Conservation (phyloP, 495 filamentous ascomycete species). For the Penicillium tannophilum region DNA sequence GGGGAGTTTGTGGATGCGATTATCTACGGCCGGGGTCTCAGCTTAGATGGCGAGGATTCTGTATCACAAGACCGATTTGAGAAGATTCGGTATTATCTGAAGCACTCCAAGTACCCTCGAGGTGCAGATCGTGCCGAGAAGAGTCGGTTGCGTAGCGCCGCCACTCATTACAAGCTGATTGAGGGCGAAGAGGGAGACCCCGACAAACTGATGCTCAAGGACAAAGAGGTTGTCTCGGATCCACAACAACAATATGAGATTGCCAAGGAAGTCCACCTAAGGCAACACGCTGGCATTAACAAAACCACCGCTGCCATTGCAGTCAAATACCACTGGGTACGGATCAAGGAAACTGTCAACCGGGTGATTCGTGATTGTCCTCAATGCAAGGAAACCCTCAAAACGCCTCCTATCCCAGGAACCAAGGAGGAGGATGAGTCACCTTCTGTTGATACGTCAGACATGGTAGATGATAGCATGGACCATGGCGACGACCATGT, state of each 20-base stretch:
- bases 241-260: slow-evolving; percentile 92
- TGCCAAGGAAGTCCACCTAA: slow-evolving; percentile 70
- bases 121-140: slow-evolving; percentile 96
- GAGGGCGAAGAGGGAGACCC: slow-evolving; percentile 49
- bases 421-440: slow-evolving; percentile 32
- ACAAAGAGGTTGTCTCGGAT: slow-evolving; percentile 95
- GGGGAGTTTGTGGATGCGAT: slow-evolving; percentile 89
- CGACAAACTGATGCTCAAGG: slow-evolving; percentile 92
- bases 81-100: slow-evolving; percentile 97
- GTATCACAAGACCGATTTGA: slow-evolving; percentile 97
- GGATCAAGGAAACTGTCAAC: slow-evolving; percentile 97
- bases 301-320: slow-evolving; percentile 95
- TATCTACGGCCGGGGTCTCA: slow-evolving; percentile 90
- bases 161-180: slow-evolving; percentile 89
- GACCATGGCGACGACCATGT: slow-evolving; percentile 21
- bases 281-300: slow-evolving; percentile 93
- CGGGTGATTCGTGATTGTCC: slow-evolving; percentile 90
- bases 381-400: slow-evolving; percentile 83
- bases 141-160: slow-evolving; percentile 86
- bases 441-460: slow-evolving; percentile 24
- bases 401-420: slow-evolving; percentile 46
- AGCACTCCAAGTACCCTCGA: slow-evolving; percentile 88
- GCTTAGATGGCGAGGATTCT: slow-evolving; percentile 76
- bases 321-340: slow-evolving; percentile 95
- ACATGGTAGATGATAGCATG: slow-evolving; percentile 22